A percentile compares a stretch with the other conserved stretches of the same genome.
phyloP scores from a whole-genome alignment of 1,284 basidiomycete species.

The Microbotryomycetes sp. region DNA sequence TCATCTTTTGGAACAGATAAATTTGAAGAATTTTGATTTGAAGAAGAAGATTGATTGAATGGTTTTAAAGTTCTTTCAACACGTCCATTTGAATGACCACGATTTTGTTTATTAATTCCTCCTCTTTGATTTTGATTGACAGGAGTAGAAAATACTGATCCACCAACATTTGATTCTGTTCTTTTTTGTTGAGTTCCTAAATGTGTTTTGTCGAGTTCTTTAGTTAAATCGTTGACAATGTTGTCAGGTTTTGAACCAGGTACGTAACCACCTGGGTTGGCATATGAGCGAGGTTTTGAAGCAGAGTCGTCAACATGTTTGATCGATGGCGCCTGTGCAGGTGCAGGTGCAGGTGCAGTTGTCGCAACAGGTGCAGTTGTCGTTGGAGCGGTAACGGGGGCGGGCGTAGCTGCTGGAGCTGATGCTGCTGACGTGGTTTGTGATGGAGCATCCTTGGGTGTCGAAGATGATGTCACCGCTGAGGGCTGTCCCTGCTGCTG shows the following conservation, averaged over 20 bases:
- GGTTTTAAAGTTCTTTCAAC: conserved; percentile 7
- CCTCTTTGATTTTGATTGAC: background rate
- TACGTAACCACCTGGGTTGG: background rate
- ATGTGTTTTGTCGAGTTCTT: conserved; percentile 5
- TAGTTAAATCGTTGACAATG: conserved; percentile 6
- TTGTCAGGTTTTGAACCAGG: background rate
- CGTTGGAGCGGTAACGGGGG: background rate
- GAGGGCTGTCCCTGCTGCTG: too few species aligned
- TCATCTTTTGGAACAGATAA: conserved; percentile 30
- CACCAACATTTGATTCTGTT: background rate
- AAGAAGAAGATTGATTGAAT: background rate
- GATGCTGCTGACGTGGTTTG: conserved; percentile 12
- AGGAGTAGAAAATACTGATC: conserved; percentile 1
- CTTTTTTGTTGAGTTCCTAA: conserved; percentile 1
- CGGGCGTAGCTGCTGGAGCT: conserved; percentile 14
- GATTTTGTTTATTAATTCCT: conserved; percentile 1
- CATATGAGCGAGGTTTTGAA: conserved; percentile 3
- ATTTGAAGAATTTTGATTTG: background rate
- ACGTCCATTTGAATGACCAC: background rate
- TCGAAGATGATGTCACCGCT: background rate
- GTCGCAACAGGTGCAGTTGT: background rate
- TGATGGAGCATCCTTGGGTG: conserved; percentile 2
- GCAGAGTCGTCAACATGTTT: conserved; percentile 2
- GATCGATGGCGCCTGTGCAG: background rate
- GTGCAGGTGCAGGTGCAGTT: background rate